phyloP scores from a whole-genome alignment of 495 filamentous ascomycete species.

The Chaetomium tenue region DNA sequence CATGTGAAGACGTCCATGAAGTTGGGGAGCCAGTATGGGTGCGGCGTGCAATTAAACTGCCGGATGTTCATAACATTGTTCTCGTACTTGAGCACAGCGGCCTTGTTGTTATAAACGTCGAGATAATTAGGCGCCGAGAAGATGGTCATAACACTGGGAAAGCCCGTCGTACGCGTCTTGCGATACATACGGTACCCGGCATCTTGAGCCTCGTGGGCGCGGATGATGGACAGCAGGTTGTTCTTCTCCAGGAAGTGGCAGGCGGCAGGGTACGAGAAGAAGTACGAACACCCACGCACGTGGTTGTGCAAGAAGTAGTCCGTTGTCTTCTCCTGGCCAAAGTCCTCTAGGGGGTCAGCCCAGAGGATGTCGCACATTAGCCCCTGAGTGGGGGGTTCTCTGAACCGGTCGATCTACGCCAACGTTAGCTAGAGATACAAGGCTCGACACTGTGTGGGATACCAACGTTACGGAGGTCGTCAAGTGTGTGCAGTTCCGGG shows the following conservation, averaged over 20 bases:
- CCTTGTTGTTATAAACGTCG: constrained; percentile 99
- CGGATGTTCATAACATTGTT: constrained; percentile 99
- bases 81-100: constrained; percentile 96
- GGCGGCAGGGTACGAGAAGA: constrained; percentile 98
- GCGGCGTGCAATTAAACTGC: constrained; percentile 98
- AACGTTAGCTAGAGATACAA: constrained; percentile 20
- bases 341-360: constrained; percentile 98
- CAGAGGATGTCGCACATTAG: constrained; percentile 99
- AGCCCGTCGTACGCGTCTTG: constrained; percentile 95
- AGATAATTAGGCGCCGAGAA: constrained; percentile 98
- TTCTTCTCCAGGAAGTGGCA: constrained; percentile 99
- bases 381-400: constrained; percentile 94
- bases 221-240: constrained; percentile 94
- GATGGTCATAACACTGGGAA: constrained; percentile 99
- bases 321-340: constrained; percentile 95
- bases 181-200: constrained; percentile 98
- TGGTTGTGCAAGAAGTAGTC: constrained; percentile 98
- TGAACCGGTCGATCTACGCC: constrained; percentile 88
- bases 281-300: constrained; percentile 97
- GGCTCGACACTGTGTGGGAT: background rate
- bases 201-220: constrained; percentile 98
- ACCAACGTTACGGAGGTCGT: constrained; percentile 83
- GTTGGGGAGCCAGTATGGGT: constrained; percentile 98
- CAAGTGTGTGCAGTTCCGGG: constrained; percentile 91
- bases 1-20: constrained; percentile 99